phyloP scores from a whole-genome alignment of 371 early-diverging fungal species.

The Mortierella sp. region DNA sequence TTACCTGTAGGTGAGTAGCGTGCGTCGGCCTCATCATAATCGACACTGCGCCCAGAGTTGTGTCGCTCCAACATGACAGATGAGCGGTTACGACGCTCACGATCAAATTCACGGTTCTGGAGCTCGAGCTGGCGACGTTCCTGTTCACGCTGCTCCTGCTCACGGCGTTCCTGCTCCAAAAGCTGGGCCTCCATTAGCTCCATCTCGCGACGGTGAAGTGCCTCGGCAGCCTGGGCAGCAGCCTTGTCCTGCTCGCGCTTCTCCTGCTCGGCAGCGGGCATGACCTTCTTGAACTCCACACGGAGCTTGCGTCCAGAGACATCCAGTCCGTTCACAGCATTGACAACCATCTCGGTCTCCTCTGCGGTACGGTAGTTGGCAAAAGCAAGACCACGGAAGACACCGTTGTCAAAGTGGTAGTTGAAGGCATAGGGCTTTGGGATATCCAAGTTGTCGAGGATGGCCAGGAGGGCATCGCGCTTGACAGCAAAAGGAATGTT shows the following conservation, averaged over 20 bases:
- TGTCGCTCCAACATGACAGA: constrained; percentile 45
- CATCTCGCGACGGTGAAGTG: constrained; percentile 47
- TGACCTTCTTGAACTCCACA: constrained; percentile 85
- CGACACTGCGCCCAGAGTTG: constrained; percentile 41
- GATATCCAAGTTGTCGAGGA: constrained; percentile 74
- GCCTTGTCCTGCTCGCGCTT: constrained; percentile 62
- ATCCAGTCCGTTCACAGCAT: constrained; percentile 76
- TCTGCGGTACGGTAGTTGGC: constrained; percentile 85
- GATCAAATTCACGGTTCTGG: constrained; percentile 54
- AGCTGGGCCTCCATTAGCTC: constrained; percentile 57
- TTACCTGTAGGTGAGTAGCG: constrained; percentile 35
- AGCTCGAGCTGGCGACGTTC: constrained; percentile 58
- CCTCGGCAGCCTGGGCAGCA: constrained; percentile 51
- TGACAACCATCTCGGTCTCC: constrained; percentile 79
- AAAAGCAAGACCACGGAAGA: constrained; percentile 87
- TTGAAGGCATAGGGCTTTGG: constrained; percentile 87
- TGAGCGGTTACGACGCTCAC: constrained; percentile 45
- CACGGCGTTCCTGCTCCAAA: constrained; percentile 61
- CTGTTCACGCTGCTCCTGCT: constrained; percentile 60
- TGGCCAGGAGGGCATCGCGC: constrained; percentile 77
- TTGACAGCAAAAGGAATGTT: constrained; percentile 87
- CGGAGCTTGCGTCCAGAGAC: constrained; percentile 82
- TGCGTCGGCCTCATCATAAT: constrained; percentile 42
- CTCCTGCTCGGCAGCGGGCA: constrained; percentile 66
- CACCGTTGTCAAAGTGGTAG: constrained; percentile 85